Percentiles rank a stretch among this genome's conserved stretches.
Evolutionary conservation across 345 rosid species (phyloP).

Genomic region (Litchi chinensis): DNA sequence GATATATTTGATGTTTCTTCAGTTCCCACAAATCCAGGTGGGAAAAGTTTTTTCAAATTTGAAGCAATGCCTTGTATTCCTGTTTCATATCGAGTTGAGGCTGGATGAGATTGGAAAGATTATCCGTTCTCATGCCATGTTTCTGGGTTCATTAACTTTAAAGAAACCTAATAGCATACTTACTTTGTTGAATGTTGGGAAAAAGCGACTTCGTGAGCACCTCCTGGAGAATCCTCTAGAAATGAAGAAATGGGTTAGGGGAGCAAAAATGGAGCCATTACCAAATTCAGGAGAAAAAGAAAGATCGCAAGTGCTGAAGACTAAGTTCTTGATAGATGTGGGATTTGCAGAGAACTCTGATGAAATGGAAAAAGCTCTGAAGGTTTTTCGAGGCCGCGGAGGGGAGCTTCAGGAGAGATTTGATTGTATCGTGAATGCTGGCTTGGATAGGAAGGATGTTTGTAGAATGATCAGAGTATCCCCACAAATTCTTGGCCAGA

Average conservation of each 20-base stretch:
- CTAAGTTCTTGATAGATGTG: conserved; percentile 52
- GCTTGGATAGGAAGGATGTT: conserved; percentile 60
- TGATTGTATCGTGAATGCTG: conserved; percentile 62
- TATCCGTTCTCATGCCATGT: conserved; percentile 42
- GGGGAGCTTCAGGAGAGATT: conserved; percentile 71
- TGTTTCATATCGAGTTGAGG: conserved; percentile 61
- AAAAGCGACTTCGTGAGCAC: conserved; percentile 44
- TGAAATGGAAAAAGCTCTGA: conserved; percentile 45
- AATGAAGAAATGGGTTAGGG: conserved; percentile 53
- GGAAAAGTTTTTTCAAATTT: conserved; percentile 53
- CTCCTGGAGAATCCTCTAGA: conserved; percentile 60
- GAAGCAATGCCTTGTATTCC: conserved; percentile 45
- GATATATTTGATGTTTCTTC: conserved; percentile 48
- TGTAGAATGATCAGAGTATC: conserved; percentile 49
- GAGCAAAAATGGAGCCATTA: conserved; percentile 40
- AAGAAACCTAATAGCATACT: conserved; percentile 56
- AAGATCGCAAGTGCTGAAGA: conserved; percentile 44
- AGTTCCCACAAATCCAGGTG: conserved; percentile 52
- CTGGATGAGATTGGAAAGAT: conserved; percentile 48
- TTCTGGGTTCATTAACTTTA: conserved; percentile 53
- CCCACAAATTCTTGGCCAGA: conserved; percentile 67
- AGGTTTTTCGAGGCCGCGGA: conserved; percentile 62
- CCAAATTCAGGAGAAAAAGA: conserved; percentile 32
- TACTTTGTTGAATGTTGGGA: conserved; percentile 47
- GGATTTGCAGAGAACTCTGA: conserved; percentile 51